Percentiles rank a stretch among this genome's conserved stretches.
phyloP scores from a whole-genome alignment of 2,329 filamentous ascomycete species.

The Incumbomyces delicatus region DNA sequence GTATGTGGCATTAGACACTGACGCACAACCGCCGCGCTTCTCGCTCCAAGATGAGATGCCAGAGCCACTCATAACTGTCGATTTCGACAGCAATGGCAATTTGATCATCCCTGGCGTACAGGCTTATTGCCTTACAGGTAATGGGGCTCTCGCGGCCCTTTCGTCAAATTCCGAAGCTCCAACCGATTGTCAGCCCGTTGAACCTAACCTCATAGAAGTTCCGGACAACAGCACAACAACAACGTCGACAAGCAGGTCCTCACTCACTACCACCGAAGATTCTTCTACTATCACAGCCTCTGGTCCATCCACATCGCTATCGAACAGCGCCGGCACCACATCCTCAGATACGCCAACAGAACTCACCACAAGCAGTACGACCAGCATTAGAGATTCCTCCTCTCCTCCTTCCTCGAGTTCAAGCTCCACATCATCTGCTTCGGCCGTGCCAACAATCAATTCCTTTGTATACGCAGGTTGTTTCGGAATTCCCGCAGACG shows the following conservation, averaged over 20 bases:
- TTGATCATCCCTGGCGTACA: background rate
- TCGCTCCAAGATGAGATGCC: background rate
- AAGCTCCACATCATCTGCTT: background rate
- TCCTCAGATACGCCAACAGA: background rate
- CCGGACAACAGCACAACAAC: background rate
- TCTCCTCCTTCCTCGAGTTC: background rate
- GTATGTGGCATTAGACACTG: background rate
- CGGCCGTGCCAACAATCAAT: slow-evolving; percentile 7
- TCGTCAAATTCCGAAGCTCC: background rate
- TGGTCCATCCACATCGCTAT: background rate
- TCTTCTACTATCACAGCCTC: background rate
- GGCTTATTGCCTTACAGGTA: background rate
- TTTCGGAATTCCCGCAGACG: slow-evolving; percentile 10
- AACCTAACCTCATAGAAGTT: background rate
- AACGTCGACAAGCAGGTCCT: background rate
- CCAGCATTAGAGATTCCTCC: background rate
- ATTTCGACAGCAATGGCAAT: background rate
- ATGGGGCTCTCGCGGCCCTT: background rate
- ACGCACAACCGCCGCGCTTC: background rate
- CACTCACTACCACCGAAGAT: background rate
- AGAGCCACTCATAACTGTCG: background rate
- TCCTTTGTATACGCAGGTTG: slow-evolving; percentile 14
- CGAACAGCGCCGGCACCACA: background rate
- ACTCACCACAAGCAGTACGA: background rate
- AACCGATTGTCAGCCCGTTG: background rate